Conservation (phyloP, 495 filamentous ascomycete species). For the Thermothielavioides terrestris region DNA sequence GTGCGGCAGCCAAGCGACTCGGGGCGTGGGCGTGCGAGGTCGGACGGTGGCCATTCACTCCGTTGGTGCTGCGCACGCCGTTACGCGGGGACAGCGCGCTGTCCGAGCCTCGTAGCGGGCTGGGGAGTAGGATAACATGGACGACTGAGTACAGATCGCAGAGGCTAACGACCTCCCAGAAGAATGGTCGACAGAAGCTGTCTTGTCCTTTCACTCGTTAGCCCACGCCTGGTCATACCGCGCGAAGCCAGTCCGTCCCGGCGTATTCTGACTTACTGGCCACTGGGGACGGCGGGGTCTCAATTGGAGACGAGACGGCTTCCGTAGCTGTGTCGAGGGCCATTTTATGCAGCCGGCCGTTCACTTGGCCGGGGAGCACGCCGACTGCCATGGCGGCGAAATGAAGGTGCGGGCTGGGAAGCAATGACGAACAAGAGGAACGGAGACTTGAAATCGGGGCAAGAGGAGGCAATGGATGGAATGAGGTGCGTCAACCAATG, state of each 20-base stretch:
- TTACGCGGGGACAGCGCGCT: background rate
- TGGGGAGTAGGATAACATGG: slow-evolving; percentile 17
- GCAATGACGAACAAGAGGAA: too few species aligned
- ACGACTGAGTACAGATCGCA: slow-evolving; percentile 16
- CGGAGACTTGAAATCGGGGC: background rate
- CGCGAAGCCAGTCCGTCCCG: background rate
- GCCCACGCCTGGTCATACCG: too few species aligned
- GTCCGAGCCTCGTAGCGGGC: background rate
- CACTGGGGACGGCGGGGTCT: background rate
- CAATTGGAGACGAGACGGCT: background rate
- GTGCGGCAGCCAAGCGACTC: slow-evolving; percentile 1
- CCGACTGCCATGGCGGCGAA: background rate
- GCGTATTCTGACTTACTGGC: background rate
- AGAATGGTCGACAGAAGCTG: slow-evolving; percentile 6
- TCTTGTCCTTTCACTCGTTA: background rate
- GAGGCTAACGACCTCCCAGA: slow-evolving; percentile 13
- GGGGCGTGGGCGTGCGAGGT: background rate
- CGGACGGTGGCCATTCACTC: background rate
- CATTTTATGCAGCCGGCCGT: background rate
- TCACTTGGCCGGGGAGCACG: background rate
- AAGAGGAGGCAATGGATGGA: background rate
- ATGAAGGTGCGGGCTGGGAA: too few species aligned
- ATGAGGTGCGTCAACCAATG: too few species aligned
- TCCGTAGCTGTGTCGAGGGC: background rate
- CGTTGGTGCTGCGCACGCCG: background rate